Evolutionary conservation across 306 rosid species (phyloP), one percentile per base, ranked within the genome.

Genomic region (Cucumis cinereus): DNA sequence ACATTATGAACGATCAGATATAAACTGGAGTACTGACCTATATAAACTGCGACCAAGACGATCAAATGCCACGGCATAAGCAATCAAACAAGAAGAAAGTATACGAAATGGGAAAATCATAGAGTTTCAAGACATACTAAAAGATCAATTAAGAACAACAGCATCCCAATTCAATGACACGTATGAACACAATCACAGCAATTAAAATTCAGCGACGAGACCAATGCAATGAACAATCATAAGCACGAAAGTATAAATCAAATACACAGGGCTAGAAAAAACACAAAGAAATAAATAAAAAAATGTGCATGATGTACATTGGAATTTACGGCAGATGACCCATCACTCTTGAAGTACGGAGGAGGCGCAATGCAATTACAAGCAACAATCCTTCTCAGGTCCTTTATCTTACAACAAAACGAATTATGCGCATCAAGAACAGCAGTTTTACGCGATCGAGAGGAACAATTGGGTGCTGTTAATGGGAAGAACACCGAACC

Each of bases 351-450:
- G 84, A 90, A 74, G 77, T 85, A 82, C 4, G 60, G 86, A 4
- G 97, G 87, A 75, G 98, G 90, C 63, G 91, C 98, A 88, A 88
- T 78, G 86, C 97, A 92, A 81, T 95, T 87, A 82, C 99, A 90
- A 4, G 84, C 68, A 74, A 87, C 68, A 74, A 87, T 64, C 56
- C 84, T 87, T 43, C 84, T 78, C 45, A 50, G 89, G 80, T 80
- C 85, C 80, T 36, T 83, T 19, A 15, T 77, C 77, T 82, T 80
- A 22, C 0, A 76, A 67, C 73, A 47, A 80, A 69, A 59, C 10
- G 83, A 66, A 12, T 59, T 62, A 79, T 71, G 79, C 20, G 19
- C 77, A 76, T 47, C 54, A 23, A 73, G 35, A 81, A 63, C 79
- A 9, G 75, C 79, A 16, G 83, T 80, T 66, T 80, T 78, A 67